Base-by-base conservation (phyloP, 768 basidiomycete species). In the Termitomyces heimii region DNA sequence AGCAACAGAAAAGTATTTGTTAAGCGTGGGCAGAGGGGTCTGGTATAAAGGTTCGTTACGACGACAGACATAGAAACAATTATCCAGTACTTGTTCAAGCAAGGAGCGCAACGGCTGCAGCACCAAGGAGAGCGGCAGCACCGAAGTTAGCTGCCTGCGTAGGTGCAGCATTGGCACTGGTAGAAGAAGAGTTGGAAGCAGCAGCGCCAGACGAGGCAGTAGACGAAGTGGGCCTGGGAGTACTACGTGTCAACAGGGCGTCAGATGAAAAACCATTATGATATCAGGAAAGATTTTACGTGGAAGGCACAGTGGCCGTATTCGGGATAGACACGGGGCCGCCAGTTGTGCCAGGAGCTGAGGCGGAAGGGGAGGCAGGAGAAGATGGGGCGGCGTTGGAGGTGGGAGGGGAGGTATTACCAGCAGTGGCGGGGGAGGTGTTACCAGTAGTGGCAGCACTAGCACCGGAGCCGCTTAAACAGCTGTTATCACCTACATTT, bases 71-170 rank as follows among this genome's bases (percentile, higher is more conserved):
- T 46, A 48, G 20, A 48, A 59, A 31, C 44, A 7, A 40, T 26
- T 22, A 48, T 57, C 51, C 57, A 57, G 13, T 45, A 26, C 5
- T 55, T 40, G 10, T 65, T 78, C 71, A 78, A 28, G 70, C 71
- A 48, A 78, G 60, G 46, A 79, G 62, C 10, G 74, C 84, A 44
- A 77, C 72, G 46, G 74, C 60, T 42, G 75, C 78, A 49, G 79
- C 74, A 34, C 73, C 78, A 48, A 79, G 64, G 48, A 70, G 55
- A 16, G 72, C 50, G 16, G 50, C 71, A 46, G 76, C 67, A 31
- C 81, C 82, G 13, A 72, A 66, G 45, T 71, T 66, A 9, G 65
- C 70, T 32, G 68, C 56, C 24, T 74, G 61, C 14, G 69, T 61
- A 16, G 67, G 58, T n/a, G 73, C 66, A 24, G 75, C 62, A 45